Base-by-base conservation (phyloP, 495 filamentous ascomycete genomes). In the Penicillium argentinense region DNA sequence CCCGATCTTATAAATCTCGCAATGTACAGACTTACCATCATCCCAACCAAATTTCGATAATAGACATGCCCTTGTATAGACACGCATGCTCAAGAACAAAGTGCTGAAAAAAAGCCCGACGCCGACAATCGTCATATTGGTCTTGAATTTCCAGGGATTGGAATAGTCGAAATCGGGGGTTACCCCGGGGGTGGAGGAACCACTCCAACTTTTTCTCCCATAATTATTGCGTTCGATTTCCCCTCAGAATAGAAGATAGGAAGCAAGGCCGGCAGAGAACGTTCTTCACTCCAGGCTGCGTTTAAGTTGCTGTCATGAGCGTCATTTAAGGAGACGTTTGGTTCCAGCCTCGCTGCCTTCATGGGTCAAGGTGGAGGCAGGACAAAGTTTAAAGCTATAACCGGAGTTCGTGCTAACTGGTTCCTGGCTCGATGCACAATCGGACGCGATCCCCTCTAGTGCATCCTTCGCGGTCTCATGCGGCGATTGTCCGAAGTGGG, bases 1-100 rank as follows among this genome's bases (percentile, higher is more conserved):
- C 26, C 3, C 5, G 2, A 12, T 1, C 42, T 1, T 9, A 12
- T 5, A 32, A 17, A 11, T 9, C 26, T 6, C 3, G 11, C 11
- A 19, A 43, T 13, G 24, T 24, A 17, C 2, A 1, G 17, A 36
- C 56, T 13, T 38, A 66, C 62, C 34, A 37, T 66, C 62, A 50
- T 66, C 59, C 60, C 57, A 64, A 21, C 60, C 52, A 27, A 64
- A 54, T 37, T 47, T 58, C 1, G 23, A 38, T 19, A 64, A 24
- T n/a, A 64, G 13, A 3, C 24, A n/a, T 14, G 37, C 30, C 19
- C 56, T 53, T 0, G 60, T 64, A 27, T 58, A 64, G 7, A 58
- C 19, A 12, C 60, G 54, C 21, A 64, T 37, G 0, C 26, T 14
- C 12, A 60, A n/a, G 33, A 26, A 53, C 4, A 43, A 18, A 2